Evolutionary conservation across 1,284 basidiomycete genomes (phyloP), one percentile per base, ranked within the genome.

Genomic region (Ceratobasidium sp.): DNA sequence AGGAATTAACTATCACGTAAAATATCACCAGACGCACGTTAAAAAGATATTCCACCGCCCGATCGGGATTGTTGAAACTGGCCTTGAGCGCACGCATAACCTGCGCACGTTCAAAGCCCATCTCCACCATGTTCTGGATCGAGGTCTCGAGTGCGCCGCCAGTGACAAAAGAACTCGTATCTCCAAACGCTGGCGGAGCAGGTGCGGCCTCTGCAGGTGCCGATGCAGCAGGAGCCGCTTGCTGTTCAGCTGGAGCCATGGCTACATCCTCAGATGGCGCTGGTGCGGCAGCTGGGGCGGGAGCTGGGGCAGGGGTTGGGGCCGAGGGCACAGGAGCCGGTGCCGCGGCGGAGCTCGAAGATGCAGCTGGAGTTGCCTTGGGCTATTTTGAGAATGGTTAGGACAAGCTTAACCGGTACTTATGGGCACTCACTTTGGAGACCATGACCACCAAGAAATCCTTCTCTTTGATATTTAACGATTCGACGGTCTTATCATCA

Each of bases 391-490:
- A 59, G 19, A 57, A 32, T 2, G 78, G 51, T 64, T 37, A 37
- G 29, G 34, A 37, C n/a, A 32, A 37, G n/a, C n/a, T 22, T 32
- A 19, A 22, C 44, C 34, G 2, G 40, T n/a, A 34, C 17, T 57
- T 51, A 40, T 29, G 52, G 2, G 52, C 32, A 82, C 86, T 78
- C 79, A 96, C 96, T 90, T 98, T 99, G 74, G 95, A 91, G 61
- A 99, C 95, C 97, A 99, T 99, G 64, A 99, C 90, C 22, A 99
- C 98, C 77, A 99, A 87, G 86, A 99, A 99, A 84, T 98, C 97
- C 87, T 98, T 99, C 86, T 99, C 97, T 86, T 98, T 97, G 87
- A 99, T 95, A 78, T 93, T 92, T 82, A 93, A 95, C 76, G 92
- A 92, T 80, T 90, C 94, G 52, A 99, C 89, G 0, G 92, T 93